Evolutionary conservation across 2,329 filamentous ascomycete species (phyloP).

Genomic region (Penicillium sp.): DNA sequence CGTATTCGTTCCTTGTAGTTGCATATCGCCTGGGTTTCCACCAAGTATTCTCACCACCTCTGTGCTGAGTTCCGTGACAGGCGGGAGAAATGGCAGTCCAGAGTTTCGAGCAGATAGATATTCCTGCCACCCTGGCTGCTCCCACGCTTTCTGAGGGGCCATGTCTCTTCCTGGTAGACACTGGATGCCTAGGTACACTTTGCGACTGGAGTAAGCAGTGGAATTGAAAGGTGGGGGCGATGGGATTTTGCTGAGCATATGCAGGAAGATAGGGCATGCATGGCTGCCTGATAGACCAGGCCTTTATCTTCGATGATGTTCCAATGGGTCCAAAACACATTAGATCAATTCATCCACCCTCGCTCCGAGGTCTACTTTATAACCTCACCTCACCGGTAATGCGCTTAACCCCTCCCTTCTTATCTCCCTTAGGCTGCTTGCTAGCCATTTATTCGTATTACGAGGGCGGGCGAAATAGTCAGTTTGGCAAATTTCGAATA

Average conservation of each 20-base stretch:
- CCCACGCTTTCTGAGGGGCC: background rate
- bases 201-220: background rate
- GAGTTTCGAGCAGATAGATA: conserved; percentile 3
- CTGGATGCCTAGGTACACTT: background rate
- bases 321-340: no score
- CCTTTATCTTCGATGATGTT: background rate
- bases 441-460: no score
- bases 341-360: no score
- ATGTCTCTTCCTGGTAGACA: background rate
- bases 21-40: conserved; percentile 44
- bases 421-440: no score
- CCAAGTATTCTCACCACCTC: conserved; percentile 44
- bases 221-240: background rate
- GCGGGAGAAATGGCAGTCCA: conserved; percentile 34
- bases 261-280: background rate
- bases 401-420: no score
- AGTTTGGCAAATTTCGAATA: no score
- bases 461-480: no score
- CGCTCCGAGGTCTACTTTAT: no score
- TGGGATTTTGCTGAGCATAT: background rate
- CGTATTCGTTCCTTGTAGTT: conserved; percentile 41
- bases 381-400: no score
- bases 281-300: background rate
- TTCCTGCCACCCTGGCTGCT: conserved; percentile 6
- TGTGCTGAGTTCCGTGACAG: conserved; percentile 40